Evolutionary conservation across 768 basidiomycete species (phyloP).

Genomic region (Trametes cubensis): DNA sequence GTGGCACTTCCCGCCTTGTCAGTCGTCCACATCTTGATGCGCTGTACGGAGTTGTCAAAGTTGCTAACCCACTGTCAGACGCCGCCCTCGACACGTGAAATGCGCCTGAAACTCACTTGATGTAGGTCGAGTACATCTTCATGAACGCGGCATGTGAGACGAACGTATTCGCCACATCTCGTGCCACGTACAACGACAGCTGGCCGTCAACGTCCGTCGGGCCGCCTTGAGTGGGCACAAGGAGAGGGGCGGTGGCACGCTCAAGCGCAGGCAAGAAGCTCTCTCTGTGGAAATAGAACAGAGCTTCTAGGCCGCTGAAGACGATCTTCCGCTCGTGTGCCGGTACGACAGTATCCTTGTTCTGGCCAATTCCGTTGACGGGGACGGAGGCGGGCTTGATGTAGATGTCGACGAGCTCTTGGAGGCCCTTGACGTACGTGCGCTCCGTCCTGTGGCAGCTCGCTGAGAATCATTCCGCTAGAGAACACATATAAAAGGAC

Average conservation of each 20-base stretch:
- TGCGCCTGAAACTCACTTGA: conserved; percentile 67
- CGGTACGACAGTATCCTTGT: conserved; percentile 86
- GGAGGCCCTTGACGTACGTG: conserved; percentile 92
- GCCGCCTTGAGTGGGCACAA: conserved; percentile 49
- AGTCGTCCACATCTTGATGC: conserved; percentile 84
- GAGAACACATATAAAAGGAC: conserved; percentile 36
- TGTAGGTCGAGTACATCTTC: conserved; percentile 98
- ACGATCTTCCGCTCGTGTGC: conserved; percentile 85
- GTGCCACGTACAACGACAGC: conserved; percentile 73
- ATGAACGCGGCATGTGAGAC: conserved; percentile 95
- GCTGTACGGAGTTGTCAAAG: conserved; percentile 89
- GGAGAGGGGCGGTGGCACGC: conserved; percentile 68
- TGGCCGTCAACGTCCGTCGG: conserved; percentile 71
- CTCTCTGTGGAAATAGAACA: conserved; percentile 91
- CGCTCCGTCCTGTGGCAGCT: conserved; percentile 73
- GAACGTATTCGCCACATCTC: conserved; percentile 85
- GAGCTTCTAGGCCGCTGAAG: conserved; percentile 85
- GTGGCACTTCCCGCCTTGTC: conserved; percentile 48
- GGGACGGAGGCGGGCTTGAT: conserved; percentile 80
- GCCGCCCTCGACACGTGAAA: conserved; percentile 19
- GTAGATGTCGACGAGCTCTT: conserved; percentile 94
- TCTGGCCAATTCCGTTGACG: conserved; percentile 69
- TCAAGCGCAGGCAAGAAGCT: conserved; percentile 93
- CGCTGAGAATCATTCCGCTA: conserved; percentile 1
- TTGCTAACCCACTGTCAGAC: conserved; percentile 53